These are phyloP conservation scores for Coccomyxa subellipsoidea DNA, from an alignment of 163 green algal genomes.

Conservation along the genomic window DNA sequence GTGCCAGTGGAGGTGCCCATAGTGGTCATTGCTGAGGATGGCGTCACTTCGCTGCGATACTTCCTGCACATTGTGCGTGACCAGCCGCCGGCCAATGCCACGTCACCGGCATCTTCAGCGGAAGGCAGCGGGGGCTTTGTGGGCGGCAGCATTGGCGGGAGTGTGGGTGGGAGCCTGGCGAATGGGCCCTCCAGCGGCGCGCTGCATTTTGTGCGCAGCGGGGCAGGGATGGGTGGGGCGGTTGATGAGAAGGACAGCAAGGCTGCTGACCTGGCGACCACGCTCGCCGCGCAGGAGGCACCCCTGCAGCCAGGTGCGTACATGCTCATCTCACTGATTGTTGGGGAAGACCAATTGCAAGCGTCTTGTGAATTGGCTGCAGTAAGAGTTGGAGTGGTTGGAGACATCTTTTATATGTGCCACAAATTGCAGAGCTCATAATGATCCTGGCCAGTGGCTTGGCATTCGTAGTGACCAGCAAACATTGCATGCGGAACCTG, in stretches of 20 bases:
- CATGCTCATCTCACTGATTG: too few species aligned
- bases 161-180: not conserved
- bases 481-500: too few species aligned
- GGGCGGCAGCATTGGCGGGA: not conserved
- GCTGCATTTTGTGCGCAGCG: not conserved
- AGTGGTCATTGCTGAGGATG: slow-evolving; percentile 54
- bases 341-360: too few species aligned
- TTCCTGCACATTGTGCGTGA: slow-evolving; percentile 19
- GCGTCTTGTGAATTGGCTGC: too few species aligned
- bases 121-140: not conserved
- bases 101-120: not conserved
- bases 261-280: not conserved
- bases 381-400: too few species aligned
- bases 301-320: not conserved
- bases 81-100: not conserved
- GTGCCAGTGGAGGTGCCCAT: slow-evolving; percentile 33
- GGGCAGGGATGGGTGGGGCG: not conserved
- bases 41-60: slow-evolving; percentile 48
- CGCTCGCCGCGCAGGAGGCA: not conserved
- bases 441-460: too few species aligned
- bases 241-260: not conserved
- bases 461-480: too few species aligned
- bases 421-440: too few species aligned
- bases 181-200: not conserved
- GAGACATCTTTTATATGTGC: too few species aligned